These are phyloP conservation scores for Backusella mclennaniae DNA, from an alignment of 192 early-diverging fungal genomes.

Conservation along the genomic window DNA sequence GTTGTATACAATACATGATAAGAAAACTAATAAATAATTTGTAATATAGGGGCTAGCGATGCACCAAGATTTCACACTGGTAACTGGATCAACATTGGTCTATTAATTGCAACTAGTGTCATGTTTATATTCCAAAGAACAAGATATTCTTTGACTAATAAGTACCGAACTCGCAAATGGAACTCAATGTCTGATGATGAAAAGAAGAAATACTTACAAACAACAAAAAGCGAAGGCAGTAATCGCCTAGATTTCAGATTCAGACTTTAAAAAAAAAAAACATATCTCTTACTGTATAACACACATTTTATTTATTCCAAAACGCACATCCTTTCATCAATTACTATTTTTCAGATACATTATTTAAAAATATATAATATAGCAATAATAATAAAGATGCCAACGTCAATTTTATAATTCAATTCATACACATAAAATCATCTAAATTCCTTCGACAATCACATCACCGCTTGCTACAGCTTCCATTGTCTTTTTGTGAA, in stretches of 20 bases:
- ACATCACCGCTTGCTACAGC: slow-evolving; percentile 8
- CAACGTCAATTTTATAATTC: not conserved
- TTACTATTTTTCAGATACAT: not conserved
- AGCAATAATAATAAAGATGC: not conserved
- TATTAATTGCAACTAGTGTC: not conserved
- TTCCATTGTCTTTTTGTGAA: slow-evolving; percentile 12
- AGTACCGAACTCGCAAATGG: slow-evolving; percentile 43
- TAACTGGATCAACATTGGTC: slow-evolving; percentile 17
- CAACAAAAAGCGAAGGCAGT: slow-evolving; percentile 49
- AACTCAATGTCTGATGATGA: slow-evolving; percentile 48
- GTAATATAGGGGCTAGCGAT: slow-evolving; percentile 14
- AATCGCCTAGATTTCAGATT: slow-evolving; percentile 53
- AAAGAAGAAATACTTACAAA: slow-evolving; percentile 50
- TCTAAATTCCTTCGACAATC: not conserved
- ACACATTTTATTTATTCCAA: not conserved
- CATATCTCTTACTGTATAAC: not conserved
- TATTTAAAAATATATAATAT: not conserved
- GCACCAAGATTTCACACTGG: slow-evolving; percentile 19
- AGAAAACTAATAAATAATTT: not conserved
- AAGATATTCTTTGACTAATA: slow-evolving; percentile 46
- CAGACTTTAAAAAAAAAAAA: slow-evolving; percentile 12
- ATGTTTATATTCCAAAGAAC: slow-evolving; percentile 42
- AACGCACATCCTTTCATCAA: not conserved
- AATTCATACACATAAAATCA: not conserved
- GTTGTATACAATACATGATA: not conserved